Evolutionary conservation across 495 filamentous ascomycete genomes (phyloP), one percentile per base, ranked within the genome.

Genomic region (Penicillium desertorum): DNA sequence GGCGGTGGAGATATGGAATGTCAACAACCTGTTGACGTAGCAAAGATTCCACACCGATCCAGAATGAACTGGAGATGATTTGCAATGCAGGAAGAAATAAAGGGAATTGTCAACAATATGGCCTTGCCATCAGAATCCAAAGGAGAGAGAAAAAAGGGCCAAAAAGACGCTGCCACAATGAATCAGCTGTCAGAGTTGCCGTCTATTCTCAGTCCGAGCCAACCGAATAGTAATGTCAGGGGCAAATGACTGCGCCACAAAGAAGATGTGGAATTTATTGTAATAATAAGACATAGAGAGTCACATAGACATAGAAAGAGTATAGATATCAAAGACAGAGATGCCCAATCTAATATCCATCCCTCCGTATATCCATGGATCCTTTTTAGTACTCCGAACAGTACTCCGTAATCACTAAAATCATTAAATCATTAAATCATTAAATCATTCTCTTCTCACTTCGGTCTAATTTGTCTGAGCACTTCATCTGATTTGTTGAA

Each of bases 21-120:
- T 47, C 54, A 61, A 46, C 36, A 30, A 39, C 30, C 16, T 61
- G 54, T 61, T 65, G 62, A 50, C 56, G 52, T 47, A 48, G 59
- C 57, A 54, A 46, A 53, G 44, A 59, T 62, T 59, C 56, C 58
- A 59, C 56, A 44, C 47, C 41, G 56, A 58, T 68, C 62, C 57
- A 65, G 65, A 68, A 65, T 45, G 62, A 44, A 57, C 58, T 56
- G 45, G 45, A 61, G 56, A 58, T 54, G 43, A 55, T 57, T 45
- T 51, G 14, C 43, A 56, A 50, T 50, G 23, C 32, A 23, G 4
- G 37, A 39, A 14, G 29, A 29, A 44, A 19, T 17, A 22, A 37
- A 46, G 45, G 23, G 32, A 34, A 49, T 60, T 34, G 39, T 52
- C 25, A 30, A 32, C 22, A 50, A 51, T 39, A 14, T 44, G n/a